Percentiles rank a stretch among this genome's conserved stretches.
Evolutionary conservation across 352 stramenopile species (phyloP).

Genomic region (Phytophthora capsici): DNA sequence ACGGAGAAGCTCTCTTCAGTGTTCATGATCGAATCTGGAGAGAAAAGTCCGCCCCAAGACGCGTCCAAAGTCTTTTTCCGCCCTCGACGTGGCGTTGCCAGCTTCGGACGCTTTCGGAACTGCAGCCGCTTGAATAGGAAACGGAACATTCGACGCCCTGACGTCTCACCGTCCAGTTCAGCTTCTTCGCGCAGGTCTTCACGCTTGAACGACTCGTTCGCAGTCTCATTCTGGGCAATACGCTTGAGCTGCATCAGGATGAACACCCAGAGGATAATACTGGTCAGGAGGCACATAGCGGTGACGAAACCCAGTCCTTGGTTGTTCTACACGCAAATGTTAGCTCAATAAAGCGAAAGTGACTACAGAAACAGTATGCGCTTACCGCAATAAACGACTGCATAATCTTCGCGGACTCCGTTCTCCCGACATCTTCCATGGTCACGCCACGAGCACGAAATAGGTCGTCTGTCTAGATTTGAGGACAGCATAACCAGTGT

Average conservation of each 20-base stretch:
- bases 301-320: conserved; percentile 74
- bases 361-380: conserved; percentile 1
- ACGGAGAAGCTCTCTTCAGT: conserved; percentile 70
- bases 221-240: conserved; percentile 75
- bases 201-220: conserved; percentile 87
- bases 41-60: conserved; percentile 81
- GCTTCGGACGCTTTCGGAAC: conserved; percentile 36
- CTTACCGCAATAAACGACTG: conserved; percentile 66
- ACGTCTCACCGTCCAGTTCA: conserved; percentile 51
- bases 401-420: conserved; percentile 46
- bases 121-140: conserved; percentile 55
- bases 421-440: conserved; percentile 23
- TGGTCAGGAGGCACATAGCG: conserved; percentile 63
- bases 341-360: not conserved
- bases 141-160: conserved; percentile 47
- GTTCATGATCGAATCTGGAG: conserved; percentile 75
- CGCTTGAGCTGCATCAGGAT: conserved; percentile 78
- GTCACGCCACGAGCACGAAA: conserved; percentile 28
- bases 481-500: not conserved
- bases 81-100: conserved; percentile 31
- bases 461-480: conserved; percentile 45
- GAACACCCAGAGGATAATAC: conserved; percentile 73
- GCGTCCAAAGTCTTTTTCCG: conserved; percentile 69
- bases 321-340: conserved; percentile 49
- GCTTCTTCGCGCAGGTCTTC: conserved; percentile 72